Evolutionary conservation across 176 grass and related monocot genomes (phyloP), one percentile per base, ranked within the genome.

Genomic region (Aegilops speltoides): DNA sequence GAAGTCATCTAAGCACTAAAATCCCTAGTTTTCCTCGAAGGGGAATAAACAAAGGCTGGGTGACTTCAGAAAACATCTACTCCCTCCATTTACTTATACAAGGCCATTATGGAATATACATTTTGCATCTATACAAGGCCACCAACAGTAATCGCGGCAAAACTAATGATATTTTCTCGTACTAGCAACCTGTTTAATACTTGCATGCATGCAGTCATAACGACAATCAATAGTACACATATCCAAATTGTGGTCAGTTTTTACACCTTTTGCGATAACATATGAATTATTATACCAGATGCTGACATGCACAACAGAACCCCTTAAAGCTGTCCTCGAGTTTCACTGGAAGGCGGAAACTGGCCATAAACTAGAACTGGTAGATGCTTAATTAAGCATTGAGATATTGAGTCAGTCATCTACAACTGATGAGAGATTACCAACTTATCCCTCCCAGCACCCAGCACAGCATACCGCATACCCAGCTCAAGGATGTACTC

Each of bases 31-130:
- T 84, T 41, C 4, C 17, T 17, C n/a, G 3, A 25, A 73, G 25
- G 56, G 59, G 16, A 67, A 76, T 54, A 82, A 57, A 66, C 32
- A 41, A 87, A 13, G 45, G 11, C 82, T 54, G 38, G 63, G n/a
- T 64, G 23, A 54, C 62, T 83, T 77, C 33, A 76, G 37, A 80
- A 86, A 85, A 20, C 31, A 85, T 77, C 73, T 36, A 41, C 40
- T 41, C 40, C 40, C 38, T 40, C 38, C 38, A 40, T 40, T 40
- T 40, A 40, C 38, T 40, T 40, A 40, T 40, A 40, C 38, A 40
- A 40, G 38, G 38, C 38, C 38, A 40, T 8, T 40, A 40, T 40
- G 38, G 38, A 40, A 40, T 40, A 40, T 40, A 40, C 38, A 40
- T 40, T 40, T 40, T 40, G 38, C 38, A 40, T 40, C 38, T 40